Evolutionary conservation across 2,329 filamentous ascomycete genomes (phyloP).

Genomic region (Claviceps paspali): DNA sequence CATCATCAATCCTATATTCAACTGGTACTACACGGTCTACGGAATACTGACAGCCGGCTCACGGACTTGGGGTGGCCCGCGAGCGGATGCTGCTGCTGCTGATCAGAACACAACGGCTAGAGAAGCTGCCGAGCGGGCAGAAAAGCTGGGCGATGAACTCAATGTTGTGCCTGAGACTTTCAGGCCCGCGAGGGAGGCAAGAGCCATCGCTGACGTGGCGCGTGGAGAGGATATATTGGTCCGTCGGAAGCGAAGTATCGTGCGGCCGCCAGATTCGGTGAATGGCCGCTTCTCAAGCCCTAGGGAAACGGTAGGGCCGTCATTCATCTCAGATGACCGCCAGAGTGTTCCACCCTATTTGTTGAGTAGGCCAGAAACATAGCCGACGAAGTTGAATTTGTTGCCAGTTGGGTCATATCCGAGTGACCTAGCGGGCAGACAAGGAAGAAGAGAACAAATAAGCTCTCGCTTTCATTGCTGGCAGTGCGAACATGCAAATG

Average conservation of each 20-base stretch:
- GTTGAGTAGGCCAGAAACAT: neutral
- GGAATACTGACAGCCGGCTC: slow-evolving; percentile 90
- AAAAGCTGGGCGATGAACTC: slow-evolving; percentile 68
- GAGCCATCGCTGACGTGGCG: slow-evolving; percentile 16
- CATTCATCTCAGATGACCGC: neutral
- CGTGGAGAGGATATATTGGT: slow-evolving; percentile 19
- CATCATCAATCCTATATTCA: slow-evolving; percentile 87
- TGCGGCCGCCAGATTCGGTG: slow-evolving; percentile 59
- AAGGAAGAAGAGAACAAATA: neutral
- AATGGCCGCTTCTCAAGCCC: slow-evolving; percentile 68
- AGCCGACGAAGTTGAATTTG: neutral
- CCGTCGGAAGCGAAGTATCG: slow-evolving; percentile 34
- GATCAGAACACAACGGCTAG: slow-evolving; percentile 61
- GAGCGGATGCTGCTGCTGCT: slow-evolving; percentile 74
- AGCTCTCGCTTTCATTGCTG: too few species aligned
- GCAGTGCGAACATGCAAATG: too few species aligned
- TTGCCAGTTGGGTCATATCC: neutral
- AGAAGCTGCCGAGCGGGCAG: slow-evolving; percentile 70
- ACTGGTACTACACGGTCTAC: slow-evolving; percentile 97
- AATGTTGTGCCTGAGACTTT: slow-evolving; percentile 85
- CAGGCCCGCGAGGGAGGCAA: slow-evolving; percentile 40
- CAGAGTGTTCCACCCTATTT: neutral
- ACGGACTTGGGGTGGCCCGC: slow-evolving; percentile 86
- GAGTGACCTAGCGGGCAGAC: neutral
- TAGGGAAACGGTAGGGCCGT: slow-evolving; percentile 9